Base-by-base conservation (phyloP, 352 stramenopile genomes). In the Globisporangium rhizosaccharum region DNA sequence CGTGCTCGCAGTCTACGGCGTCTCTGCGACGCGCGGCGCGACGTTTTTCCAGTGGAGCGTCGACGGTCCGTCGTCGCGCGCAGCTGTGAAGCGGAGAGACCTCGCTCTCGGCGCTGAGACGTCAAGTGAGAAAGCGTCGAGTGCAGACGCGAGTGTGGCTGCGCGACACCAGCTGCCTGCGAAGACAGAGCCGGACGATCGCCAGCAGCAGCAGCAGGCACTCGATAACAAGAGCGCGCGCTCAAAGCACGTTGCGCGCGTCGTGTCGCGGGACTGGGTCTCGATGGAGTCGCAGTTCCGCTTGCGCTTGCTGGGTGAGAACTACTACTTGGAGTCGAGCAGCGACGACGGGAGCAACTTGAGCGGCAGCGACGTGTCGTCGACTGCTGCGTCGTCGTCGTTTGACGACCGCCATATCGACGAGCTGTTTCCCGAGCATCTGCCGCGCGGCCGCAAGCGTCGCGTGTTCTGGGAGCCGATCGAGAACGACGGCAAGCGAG, bases 31-130 rank as follows among this genome's bases (percentile, higher is more conserved):
- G 17, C 75, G 70, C 37, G 79, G 72, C 44, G 59, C 71, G 25
- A 84, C 71, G 14, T 92, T 92, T 48, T 92, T 75, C 64, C 65
- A 86, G 53, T 92, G 82, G 82, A 83, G 73, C 28, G 73, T 89
- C 8, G 76, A 88, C 30, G 82, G 82, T 2, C 82, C 82, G 20
- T 92, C 82, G 3, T 84, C 82, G 25, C 79, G 60, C n/a, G 46
- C 63, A 6, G 39, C 45, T 6, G 33, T 23, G 37, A 59, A 58
- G 30, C 51, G 14, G 23, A 57, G 42, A 15, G 36, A 51, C 18
- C 39, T 49, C 10, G 42, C 23, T 4, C 36, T 37, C 10, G 46
- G 45, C 37, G 25, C 25, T 3, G 53, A 30, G 20, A 7, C 39
- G 39, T 10, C 50, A 5, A 15, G 17, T 5, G 58, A 58, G n/a